These are phyloP conservation scores for Trichoderma endophyticum DNA, from an alignment of 2,329 filamentous ascomycete genomes.

Conservation along the genomic window DNA sequence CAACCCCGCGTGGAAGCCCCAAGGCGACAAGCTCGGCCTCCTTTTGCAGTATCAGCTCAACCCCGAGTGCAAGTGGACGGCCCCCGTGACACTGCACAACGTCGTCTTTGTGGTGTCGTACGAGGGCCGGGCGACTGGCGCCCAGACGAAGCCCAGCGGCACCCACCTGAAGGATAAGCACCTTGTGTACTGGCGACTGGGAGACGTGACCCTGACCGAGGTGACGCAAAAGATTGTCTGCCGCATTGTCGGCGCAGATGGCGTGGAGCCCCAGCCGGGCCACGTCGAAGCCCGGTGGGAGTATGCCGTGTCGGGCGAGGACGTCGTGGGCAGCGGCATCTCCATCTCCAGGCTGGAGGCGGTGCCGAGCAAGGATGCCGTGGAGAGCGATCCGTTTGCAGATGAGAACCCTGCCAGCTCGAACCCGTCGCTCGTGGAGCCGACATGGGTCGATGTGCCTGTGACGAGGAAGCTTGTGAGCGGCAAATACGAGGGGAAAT, in stretches of 20 bases:
- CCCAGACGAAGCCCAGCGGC: slow-evolving; percentile 76
- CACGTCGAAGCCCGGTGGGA: slow-evolving; percentile 85
- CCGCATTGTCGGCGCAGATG: slow-evolving; percentile 70
- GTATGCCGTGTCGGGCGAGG: slow-evolving; percentile 40
- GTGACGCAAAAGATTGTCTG: slow-evolving; percentile 77
- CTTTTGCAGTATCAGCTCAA: slow-evolving; percentile 84
- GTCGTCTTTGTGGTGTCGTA: slow-evolving; percentile 71
- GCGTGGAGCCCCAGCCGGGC: slow-evolving; percentile 66
- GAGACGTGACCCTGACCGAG: slow-evolving; percentile 65
- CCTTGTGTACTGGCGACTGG: slow-evolving; percentile 76
- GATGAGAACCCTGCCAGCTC: slow-evolving; percentile 37
- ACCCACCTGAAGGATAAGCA: slow-evolving; percentile 75
- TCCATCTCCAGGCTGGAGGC: slow-evolving; percentile 57
- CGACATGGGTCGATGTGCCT: slow-evolving; percentile 65
- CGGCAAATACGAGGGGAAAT: slow-evolving; percentile 67
- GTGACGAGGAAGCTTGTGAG: slow-evolving; percentile 65
- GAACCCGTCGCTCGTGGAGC: slow-evolving; percentile 25
- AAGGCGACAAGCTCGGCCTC: slow-evolving; percentile 80
- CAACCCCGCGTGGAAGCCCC: slow-evolving; percentile 75
- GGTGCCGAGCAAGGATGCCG: slow-evolving; percentile 48
- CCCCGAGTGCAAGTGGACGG: slow-evolving; percentile 53
- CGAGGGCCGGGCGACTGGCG: slow-evolving; percentile 63
- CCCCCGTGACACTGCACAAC: slow-evolving; percentile 58
- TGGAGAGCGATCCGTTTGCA: slow-evolving; percentile 66
- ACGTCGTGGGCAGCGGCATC: slow-evolving; percentile 57